Conservation (phyloP, 176 grass and related monocot genomes). For the Leersia perrieri region DNA sequence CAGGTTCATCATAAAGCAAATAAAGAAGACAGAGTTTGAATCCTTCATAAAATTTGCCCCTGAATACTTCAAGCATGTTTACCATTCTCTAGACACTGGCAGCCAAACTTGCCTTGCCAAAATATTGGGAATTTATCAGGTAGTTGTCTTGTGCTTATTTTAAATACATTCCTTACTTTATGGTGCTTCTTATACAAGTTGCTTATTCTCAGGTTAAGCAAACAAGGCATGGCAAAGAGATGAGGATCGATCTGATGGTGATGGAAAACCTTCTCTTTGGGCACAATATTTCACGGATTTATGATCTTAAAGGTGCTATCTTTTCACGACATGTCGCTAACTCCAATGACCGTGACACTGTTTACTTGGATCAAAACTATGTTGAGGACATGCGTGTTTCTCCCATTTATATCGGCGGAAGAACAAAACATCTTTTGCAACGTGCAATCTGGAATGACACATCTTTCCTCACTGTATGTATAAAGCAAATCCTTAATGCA, state of each 20-base stretch:
- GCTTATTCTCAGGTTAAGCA: constrained; percentile 54
- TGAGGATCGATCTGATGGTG: constrained; percentile 88
- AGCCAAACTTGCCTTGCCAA: constrained; percentile 92
- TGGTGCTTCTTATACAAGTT: constrained; percentile 26
- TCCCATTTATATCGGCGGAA: constrained; percentile 92
- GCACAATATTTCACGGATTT: constrained; percentile 66
- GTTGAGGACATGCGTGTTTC: constrained; percentile 77
- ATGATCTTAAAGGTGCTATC: constrained; percentile 84
- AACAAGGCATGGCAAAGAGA: constrained; percentile 74
- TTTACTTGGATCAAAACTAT: constrained; percentile 91
- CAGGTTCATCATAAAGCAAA: constrained; percentile 97
- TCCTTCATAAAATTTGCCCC: constrained; percentile 88
- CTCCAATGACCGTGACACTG: constrained; percentile 50
- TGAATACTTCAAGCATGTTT: constrained; percentile 90
- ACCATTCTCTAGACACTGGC: constrained; percentile 70
- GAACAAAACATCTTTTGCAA: constrained; percentile 88
- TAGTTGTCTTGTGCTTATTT: constrained; percentile 46
- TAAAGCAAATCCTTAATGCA: constrained; percentile 24
- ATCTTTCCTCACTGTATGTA: constrained; percentile 90
- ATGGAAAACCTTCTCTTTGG: constrained; percentile 99
- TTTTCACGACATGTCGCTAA: constrained; percentile 52
- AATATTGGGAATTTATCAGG: constrained; percentile 95
- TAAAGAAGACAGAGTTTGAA: constrained; percentile 95
- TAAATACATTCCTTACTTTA: not conserved
- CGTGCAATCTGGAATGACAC: constrained; percentile 99